phyloP scores from a whole-genome alignment of 2,329 filamentous ascomycete genomes.

The Cercospora zeina region DNA sequence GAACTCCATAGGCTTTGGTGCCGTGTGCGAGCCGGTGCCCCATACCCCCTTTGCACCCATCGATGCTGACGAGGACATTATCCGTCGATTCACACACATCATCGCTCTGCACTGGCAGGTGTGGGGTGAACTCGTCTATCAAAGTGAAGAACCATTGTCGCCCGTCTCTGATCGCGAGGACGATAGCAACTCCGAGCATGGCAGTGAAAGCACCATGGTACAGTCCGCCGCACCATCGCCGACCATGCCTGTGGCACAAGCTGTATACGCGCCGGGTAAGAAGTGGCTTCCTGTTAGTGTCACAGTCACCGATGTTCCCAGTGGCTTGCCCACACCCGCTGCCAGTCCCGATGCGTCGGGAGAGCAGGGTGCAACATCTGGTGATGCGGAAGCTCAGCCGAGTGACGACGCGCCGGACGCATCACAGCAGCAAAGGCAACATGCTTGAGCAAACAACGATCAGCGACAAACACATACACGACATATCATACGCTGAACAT shows the following conservation, averaged over 20 bases:
- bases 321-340: constrained; percentile 30
- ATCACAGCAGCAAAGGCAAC: constrained; percentile 22
- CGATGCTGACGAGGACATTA: constrained; percentile 58
- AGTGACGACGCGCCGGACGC: constrained; percentile 20
- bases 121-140: constrained; percentile 76
- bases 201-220: constrained; percentile 28
- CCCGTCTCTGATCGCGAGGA: constrained; percentile 24
- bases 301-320: constrained; percentile 35
- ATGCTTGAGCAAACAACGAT: constrained; percentile 9
- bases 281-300: constrained; percentile 37
- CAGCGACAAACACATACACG: background rate
- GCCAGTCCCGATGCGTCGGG: constrained; percentile 18
- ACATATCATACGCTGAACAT: background rate
- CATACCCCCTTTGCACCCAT: constrained; percentile 19
- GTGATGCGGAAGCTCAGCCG: constrained; percentile 12
- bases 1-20: constrained; percentile 33
- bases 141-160: constrained; percentile 20
- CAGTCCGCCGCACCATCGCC: constrained; percentile 26
- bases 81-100: constrained; percentile 77
- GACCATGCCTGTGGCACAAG: constrained; percentile 37
- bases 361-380: constrained; percentile 7
- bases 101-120: constrained; percentile 86
- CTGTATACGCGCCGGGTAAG: constrained; percentile 35
- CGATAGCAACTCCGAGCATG: constrained; percentile 28
- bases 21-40: constrained; percentile 31